Percentiles rank a stretch among this genome's conserved stretches.
Evolutionary conservation across 495 filamentous ascomycete genomes (phyloP).

Genomic region (Evansstolkia leycettana): DNA sequence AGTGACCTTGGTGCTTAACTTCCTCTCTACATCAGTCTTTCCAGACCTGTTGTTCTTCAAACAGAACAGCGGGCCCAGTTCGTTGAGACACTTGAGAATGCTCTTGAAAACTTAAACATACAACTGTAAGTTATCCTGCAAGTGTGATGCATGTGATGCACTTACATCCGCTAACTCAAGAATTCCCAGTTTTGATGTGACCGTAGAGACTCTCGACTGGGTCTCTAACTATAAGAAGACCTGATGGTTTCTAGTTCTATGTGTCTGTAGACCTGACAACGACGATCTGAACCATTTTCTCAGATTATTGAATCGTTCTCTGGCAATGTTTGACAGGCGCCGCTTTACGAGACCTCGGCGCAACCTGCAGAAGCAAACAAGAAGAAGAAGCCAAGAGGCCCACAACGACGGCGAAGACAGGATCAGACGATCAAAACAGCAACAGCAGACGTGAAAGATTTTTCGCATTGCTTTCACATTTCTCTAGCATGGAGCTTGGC

Average conservation of each 20-base stretch:
- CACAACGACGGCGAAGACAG: neutral
- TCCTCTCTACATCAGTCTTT: slow-evolving; percentile 85
- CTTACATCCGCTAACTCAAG: no score
- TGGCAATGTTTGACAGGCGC: slow-evolving; percentile 51
- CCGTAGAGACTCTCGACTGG: slow-evolving; percentile 43
- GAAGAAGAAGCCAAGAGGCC: neutral
- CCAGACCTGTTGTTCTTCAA: slow-evolving; percentile 54
- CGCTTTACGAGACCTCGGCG: slow-evolving; percentile 43
- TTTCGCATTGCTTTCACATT: slow-evolving; percentile 57
- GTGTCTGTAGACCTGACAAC: slow-evolving; percentile 32
- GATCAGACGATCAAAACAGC: slow-evolving; percentile 1
- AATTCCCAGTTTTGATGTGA: slow-evolving; percentile 38
- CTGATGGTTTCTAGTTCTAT: slow-evolving; percentile 78
- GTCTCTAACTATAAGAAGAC: slow-evolving; percentile 61
- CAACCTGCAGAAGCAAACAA: neutral
- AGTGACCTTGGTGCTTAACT: slow-evolving; percentile 67
- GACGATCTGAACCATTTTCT: slow-evolving; percentile 54
- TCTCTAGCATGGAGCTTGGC: slow-evolving; percentile 66
- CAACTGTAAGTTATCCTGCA: slow-evolving; percentile 24
- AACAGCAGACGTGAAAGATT: slow-evolving; percentile 13
- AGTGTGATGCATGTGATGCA: neutral
- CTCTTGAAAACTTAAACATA: slow-evolving; percentile 29
- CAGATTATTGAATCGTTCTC: slow-evolving; percentile 47
- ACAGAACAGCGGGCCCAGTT: slow-evolving; percentile 56
- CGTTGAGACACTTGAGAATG: slow-evolving; percentile 22